phyloP scores from a whole-genome alignment of 495 filamentous ascomycete species.

The Lophiostoma macrostomum region DNA sequence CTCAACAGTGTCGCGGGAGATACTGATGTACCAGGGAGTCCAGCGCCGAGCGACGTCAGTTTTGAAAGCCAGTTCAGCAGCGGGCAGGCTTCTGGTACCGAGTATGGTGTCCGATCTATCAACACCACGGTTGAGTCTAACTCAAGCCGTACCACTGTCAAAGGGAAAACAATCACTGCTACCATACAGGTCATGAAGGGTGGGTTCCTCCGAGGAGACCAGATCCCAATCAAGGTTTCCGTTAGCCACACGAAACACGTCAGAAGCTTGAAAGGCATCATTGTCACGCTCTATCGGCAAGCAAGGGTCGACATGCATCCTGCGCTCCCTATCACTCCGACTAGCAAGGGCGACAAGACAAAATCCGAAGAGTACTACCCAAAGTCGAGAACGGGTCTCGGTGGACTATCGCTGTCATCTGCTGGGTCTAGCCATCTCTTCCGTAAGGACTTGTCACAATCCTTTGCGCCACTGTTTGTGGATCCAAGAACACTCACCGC shows the following conservation, averaged over 20 bases:
- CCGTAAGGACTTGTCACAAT: slow-evolving; percentile 88
- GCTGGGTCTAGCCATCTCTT: slow-evolving; percentile 81
- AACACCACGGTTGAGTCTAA: slow-evolving; percentile 9
- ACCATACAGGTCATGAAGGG: slow-evolving; percentile 79
- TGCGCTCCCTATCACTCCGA: slow-evolving; percentile 57
- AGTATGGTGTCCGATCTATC: slow-evolving; percentile 44
- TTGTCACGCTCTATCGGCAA: slow-evolving; percentile 88
- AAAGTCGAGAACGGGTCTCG: slow-evolving; percentile 66
- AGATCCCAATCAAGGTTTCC: slow-evolving; percentile 71
- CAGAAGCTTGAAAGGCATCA: slow-evolving; percentile 86
- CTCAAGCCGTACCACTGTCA: slow-evolving; percentile 5
- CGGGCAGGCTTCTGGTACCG: slow-evolving; percentile 39
- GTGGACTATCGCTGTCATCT: slow-evolving; percentile 76
- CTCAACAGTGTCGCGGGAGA: slow-evolving; percentile 28
- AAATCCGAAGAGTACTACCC: slow-evolving; percentile 85
- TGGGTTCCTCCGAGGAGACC: slow-evolving; percentile 84
- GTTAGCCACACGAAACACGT: slow-evolving; percentile 84
- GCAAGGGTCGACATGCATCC: slow-evolving; percentile 89
- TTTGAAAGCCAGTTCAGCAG: slow-evolving; percentile 60
- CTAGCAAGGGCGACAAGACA: slow-evolving; percentile 59
- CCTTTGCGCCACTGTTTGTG: slow-evolving; percentile 79
- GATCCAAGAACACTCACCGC: slow-evolving; percentile 75
- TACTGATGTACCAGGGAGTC: slow-evolving; percentile 39
- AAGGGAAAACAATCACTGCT: slow-evolving; percentile 72
- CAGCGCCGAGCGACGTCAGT: slow-evolving; percentile 62